These are phyloP conservation scores for Kernera saxatilis DNA, from an alignment of 345 rosid species.

Conservation along the genomic window DNA sequence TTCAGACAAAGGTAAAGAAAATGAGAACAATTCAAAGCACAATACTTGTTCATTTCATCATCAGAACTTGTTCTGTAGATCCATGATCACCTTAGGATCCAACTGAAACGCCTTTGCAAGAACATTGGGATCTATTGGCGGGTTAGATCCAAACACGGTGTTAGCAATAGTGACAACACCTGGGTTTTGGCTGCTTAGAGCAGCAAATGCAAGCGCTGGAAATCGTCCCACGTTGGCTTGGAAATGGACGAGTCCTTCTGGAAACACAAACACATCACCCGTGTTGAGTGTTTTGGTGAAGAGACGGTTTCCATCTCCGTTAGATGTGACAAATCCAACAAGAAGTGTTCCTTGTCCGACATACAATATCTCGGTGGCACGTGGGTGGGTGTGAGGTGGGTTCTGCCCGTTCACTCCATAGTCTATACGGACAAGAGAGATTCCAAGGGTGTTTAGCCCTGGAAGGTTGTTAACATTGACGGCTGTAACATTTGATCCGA, in stretches of 20 bases:
- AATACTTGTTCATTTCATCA: background rate
- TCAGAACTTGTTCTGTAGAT: slow-evolving; percentile 6
- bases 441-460: slow-evolving; percentile 27
- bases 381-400: slow-evolving; percentile 34
- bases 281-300: background rate
- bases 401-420: background rate
- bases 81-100: background rate
- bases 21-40: background rate
- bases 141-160: slow-evolving; percentile 18
- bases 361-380: slow-evolving; percentile 27
- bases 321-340: slow-evolving; percentile 23
- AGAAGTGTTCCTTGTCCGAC: slow-evolving; percentile 13
- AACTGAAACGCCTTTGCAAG: slow-evolving; percentile 21
- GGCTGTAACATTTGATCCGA: background rate
- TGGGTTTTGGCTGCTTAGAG: slow-evolving; percentile 12
- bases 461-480: background rate
- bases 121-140: background rate
- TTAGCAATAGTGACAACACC: slow-evolving; percentile 15
- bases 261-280: slow-evolving; percentile 24
- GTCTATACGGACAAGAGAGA: slow-evolving; percentile 22
- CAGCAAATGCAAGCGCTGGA: slow-evolving; percentile 12
- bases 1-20: background rate
- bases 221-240: background rate
- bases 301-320: slow-evolving; percentile 9
- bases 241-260: slow-evolving; percentile 20